These are phyloP conservation scores for Podosphaera fusca DNA, from an alignment of 2,329 filamentous ascomycete species.

Conservation along the genomic window DNA sequence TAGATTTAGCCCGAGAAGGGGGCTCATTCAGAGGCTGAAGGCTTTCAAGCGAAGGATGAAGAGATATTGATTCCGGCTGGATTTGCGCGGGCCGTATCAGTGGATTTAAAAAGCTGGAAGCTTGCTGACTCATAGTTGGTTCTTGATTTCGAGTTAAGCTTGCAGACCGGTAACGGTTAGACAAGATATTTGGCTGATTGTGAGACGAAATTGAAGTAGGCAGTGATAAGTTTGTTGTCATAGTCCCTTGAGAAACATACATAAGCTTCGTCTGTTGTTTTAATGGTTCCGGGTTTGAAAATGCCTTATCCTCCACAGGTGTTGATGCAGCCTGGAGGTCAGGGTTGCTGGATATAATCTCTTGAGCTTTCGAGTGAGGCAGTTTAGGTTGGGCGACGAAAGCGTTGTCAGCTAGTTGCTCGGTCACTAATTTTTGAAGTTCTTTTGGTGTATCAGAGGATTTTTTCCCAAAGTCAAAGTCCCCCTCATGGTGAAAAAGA, in stretches of 20 bases:
- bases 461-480: constrained; percentile 60
- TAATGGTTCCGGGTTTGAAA: constrained; percentile 12
- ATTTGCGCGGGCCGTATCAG: constrained; percentile 15
- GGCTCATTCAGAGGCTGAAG: background rate
- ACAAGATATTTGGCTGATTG: constrained; percentile 7
- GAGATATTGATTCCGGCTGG: constrained; percentile 26
- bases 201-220: constrained; percentile 13
- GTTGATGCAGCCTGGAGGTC: constrained; percentile 28
- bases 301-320: constrained; percentile 13
- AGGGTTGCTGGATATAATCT: constrained; percentile 38
- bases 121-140: constrained; percentile 8
- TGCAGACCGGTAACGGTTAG: constrained; percentile 26
- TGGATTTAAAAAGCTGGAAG: constrained; percentile 4
- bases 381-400: constrained; percentile 28
- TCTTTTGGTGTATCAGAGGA: constrained; percentile 25
- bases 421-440: constrained; percentile 43
- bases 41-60: constrained; percentile 50
- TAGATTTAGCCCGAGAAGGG: constrained; percentile 38
- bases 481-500: constrained; percentile 61
- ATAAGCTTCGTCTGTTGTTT: constrained; percentile 1
- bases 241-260: constrained; percentile 50
- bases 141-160: constrained; percentile 19
- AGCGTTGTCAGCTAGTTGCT: constrained; percentile 63
- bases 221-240: constrained; percentile 39
- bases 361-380: constrained; percentile 33